A percentile compares a stretch with the other conserved stretches of the same genome.
Conservation (phyloP, 768 basidiomycete species). For the Calvatia gigantea region DNA sequence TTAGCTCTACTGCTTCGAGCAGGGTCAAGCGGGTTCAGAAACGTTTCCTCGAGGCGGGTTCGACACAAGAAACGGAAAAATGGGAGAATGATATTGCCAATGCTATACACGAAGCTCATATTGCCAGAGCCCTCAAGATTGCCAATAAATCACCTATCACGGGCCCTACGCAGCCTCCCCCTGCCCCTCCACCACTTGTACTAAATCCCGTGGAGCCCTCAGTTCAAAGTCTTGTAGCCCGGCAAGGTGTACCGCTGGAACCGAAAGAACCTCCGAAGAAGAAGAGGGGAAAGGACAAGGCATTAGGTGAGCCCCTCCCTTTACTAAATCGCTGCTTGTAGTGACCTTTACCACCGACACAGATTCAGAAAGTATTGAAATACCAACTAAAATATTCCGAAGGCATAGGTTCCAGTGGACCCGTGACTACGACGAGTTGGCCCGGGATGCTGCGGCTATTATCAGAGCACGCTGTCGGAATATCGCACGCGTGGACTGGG, state of each 20-base stretch:
- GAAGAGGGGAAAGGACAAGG: constrained; percentile 22
- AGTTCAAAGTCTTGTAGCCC: constrained; percentile 23
- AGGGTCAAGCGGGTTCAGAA: constrained; percentile 53
- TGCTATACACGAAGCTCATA: constrained; percentile 53
- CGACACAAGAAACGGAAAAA: constrained; percentile 42
- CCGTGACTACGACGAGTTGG: constrained; percentile 83
- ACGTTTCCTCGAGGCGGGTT: constrained; percentile 58
- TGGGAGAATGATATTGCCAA: constrained; percentile 64
- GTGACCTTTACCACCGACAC: neutral
- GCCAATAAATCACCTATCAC: constrained; percentile 18
- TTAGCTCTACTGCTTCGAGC: constrained; percentile 40
- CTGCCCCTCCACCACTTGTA: constrained; percentile 13
- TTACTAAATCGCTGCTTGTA: neutral
- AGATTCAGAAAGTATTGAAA: constrained; percentile 12
- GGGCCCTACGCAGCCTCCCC: constrained; percentile 17
- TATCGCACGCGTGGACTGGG: constrained; percentile 61
- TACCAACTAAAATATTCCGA: constrained; percentile 46
- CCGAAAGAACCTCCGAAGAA: constrained; percentile 12
- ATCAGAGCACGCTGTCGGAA: constrained; percentile 74
- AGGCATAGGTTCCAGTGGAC: constrained; percentile 82
- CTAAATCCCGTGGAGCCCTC: constrained; percentile 16
- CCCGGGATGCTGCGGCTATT: constrained; percentile 80
- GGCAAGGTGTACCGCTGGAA: constrained; percentile 25
- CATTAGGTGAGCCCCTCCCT: neutral
- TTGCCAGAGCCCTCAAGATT: constrained; percentile 41